Evolutionary conservation across 805 yeast genomes (phyloP), one percentile per base, ranked within the genome.

Genomic region (Yamadazyma scolyti): DNA sequence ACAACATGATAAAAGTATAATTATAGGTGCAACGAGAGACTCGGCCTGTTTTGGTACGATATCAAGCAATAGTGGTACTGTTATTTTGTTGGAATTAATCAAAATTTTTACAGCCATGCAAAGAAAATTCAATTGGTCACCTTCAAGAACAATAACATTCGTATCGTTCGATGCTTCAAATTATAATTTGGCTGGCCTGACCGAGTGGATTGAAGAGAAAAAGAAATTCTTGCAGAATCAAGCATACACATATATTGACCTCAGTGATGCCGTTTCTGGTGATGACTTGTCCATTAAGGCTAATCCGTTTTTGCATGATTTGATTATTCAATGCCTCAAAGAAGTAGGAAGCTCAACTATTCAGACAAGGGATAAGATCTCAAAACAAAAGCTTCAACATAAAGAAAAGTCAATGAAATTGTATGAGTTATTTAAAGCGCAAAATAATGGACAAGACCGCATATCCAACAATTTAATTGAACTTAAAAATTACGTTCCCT

Each of bases 11-110:
- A 72, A 75, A 42, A 86, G 85, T 0, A 58, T 90, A 4, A 65
- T 89, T 2, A 74, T 90, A 34, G 96, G 95, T 1, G 88, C 96
- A 1, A 73, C 82, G 4, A 65, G 96, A 43, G 96, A 88, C 50
- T 65, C 95, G 0, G 62, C 78, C 15, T 76, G 87, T 39, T 71
- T 61, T 43, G 97, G 96, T n/a, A 79, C 94, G 0, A 58, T 73
- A 3, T 68, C 75, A 20, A 77, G 88, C 6, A 74, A 76, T 42
- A 78, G 94, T 3, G 94, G 95, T 1, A 79, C 93, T 1, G 77
- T 81, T 0, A 62, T 82, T 1, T 48, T 89, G 33, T 55, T 89
- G 14, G 90, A 89, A 40, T 56, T 89, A 36, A 75, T 84, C 7
- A 75, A 82, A 34, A 53, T 83, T 0, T 75, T 88, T 32, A 76